These are phyloP conservation scores for Talaromyces funiculosus DNA, from an alignment of 2,329 filamentous ascomycete genomes.

Conservation along the genomic window DNA sequence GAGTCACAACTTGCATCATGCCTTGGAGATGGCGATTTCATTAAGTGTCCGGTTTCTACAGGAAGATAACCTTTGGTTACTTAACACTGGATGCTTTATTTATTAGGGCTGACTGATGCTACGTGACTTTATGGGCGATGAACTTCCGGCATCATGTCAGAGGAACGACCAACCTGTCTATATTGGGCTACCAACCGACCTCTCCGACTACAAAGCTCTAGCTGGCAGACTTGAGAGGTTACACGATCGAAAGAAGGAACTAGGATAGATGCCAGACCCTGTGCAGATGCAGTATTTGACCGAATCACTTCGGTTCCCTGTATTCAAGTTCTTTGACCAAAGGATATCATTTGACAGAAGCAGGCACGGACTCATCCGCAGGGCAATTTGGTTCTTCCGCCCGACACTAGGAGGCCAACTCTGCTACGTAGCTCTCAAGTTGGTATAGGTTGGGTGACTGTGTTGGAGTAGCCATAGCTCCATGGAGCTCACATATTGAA, in stretches of 20 bases:
- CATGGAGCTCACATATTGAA: background rate
- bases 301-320: background rate
- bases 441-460: conserved; percentile 59
- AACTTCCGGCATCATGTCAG: no score
- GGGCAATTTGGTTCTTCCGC: background rate
- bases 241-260: background rate
- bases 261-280: background rate
- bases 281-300: background rate
- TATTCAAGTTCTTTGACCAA: background rate
- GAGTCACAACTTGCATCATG: background rate
- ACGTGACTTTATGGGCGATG: no score
- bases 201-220: conserved; percentile 67
- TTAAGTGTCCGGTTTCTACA: conserved; percentile 43
- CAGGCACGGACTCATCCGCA: background rate
- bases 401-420: conserved; percentile 60
- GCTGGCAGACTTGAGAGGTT: background rate
- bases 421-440: conserved; percentile 67
- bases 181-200: conserved; percentile 75
- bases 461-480: conserved; percentile 66
- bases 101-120: no score
- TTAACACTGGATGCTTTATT: background rate
- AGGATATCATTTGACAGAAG: background rate
- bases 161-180: conserved; percentile 73
- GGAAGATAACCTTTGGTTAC: background rate
- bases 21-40: conserved; percentile 40